Percentiles rank a stretch among this genome's conserved stretches.
phyloP scores from a whole-genome alignment of 805 yeast genomes.

The Saturnispora dispora region DNA sequence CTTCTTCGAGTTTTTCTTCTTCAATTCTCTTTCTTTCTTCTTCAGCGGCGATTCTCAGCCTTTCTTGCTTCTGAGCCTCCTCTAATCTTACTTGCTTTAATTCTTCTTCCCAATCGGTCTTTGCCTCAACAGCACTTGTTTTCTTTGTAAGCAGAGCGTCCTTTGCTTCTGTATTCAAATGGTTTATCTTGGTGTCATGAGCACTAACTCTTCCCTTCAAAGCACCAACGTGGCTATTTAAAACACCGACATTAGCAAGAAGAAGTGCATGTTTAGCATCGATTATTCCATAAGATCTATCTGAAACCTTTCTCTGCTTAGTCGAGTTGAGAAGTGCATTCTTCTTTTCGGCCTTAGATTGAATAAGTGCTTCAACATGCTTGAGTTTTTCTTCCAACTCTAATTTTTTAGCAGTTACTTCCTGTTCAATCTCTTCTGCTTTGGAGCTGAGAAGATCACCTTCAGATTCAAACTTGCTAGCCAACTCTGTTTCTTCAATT shows the following conservation, averaged over 20 bases:
- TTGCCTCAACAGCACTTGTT: conserved; percentile 33
- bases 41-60: conserved; percentile 31
- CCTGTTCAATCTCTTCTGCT: conserved; percentile 31
- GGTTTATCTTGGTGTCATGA: conserved; percentile 34
- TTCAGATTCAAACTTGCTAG: conserved; percentile 30
- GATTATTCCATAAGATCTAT: conserved; percentile 28
- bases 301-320: conserved; percentile 34
- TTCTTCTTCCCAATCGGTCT: conserved; percentile 37
- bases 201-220: conserved; percentile 36
- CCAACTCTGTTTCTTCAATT: conserved; percentile 22
- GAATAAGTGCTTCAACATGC: conserved; percentile 33
- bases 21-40: conserved; percentile 34
- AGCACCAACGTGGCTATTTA: conserved; percentile 36
- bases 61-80: conserved; percentile 39
- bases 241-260: conserved; percentile 30
- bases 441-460: conserved; percentile 31
- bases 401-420: conserved; percentile 34
- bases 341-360: conserved; percentile 34
- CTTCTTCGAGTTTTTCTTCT: conserved; percentile 30
- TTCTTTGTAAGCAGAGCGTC: conserved; percentile 30
- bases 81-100: conserved; percentile 35
- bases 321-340: conserved; percentile 18
- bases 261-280: conserved; percentile 30
- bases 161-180: conserved; percentile 31
- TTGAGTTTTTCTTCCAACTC: conserved; percentile 25